These are phyloP conservation scores for Venturia pyrina DNA, from an alignment of 2,329 filamentous ascomycete genomes.

Conservation along the genomic window DNA sequence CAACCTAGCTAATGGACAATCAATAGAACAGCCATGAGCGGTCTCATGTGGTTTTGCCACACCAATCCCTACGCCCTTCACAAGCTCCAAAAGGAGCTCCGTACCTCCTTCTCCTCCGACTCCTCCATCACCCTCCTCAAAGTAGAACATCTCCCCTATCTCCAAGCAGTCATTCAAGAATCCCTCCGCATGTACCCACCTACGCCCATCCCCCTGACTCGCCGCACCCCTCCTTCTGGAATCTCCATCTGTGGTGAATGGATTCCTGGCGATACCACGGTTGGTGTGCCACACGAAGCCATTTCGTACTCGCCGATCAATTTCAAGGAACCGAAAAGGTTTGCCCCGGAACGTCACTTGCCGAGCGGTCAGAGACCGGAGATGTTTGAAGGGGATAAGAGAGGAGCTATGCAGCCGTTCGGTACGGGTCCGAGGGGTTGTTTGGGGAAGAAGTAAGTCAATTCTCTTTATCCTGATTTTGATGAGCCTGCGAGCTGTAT, in stretches of 20 bases:
- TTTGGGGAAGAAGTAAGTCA: slow-evolving; percentile 19
- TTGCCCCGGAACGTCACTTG: slow-evolving; percentile 14
- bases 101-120: slow-evolving; percentile 1
- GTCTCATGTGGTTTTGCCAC: slow-evolving; percentile 11
- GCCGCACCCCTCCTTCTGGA: slow-evolving; percentile 27
- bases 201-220: slow-evolving; percentile 31
- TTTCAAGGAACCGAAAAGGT: neutral
- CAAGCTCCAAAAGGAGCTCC: slow-evolving; percentile 5
- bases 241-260: slow-evolving; percentile 26
- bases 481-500: no score
- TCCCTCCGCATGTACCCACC: slow-evolving; percentile 37
- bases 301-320: slow-evolving; percentile 21
- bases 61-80: neutral
- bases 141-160: slow-evolving; percentile 24
- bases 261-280: slow-evolving; percentile 20
- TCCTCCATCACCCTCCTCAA: slow-evolving; percentile 6
- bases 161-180: slow-evolving; percentile 37
- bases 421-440: slow-evolving; percentile 23
- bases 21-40: slow-evolving; percentile 17
- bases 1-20: neutral
- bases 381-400: slow-evolving; percentile 19
- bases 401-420: slow-evolving; percentile 24
- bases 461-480: no score
- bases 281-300: slow-evolving; percentile 20
- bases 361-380: slow-evolving; percentile 14